Conservation (phyloP, 2,329 filamentous ascomycete species). For the Penicillium sp. region DNA sequence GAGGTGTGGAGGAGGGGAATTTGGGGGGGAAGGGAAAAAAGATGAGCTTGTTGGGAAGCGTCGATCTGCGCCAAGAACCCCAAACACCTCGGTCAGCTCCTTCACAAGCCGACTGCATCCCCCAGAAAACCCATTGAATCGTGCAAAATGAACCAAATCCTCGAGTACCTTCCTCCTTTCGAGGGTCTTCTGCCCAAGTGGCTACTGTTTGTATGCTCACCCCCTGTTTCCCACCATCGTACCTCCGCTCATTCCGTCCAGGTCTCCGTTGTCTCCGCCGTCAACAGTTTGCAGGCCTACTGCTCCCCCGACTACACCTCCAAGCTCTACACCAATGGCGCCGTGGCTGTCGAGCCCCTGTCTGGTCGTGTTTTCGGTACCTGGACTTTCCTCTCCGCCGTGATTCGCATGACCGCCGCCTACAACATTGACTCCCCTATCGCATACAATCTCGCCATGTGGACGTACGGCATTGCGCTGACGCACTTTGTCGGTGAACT, state of each 20-base stretch:
- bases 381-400: conserved; percentile 76
- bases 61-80: conserved; percentile 23
- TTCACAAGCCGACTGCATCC: conserved; percentile 1
- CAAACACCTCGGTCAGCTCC: conserved; percentile 20
- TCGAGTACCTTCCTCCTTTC: conserved; percentile 37
- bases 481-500: conserved; percentile 77
- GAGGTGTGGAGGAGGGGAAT: background rate
- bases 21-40: conserved; percentile 9
- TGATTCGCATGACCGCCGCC: conserved; percentile 78
- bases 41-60: conserved; percentile 16
- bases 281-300: conserved; percentile 84
- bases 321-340: conserved; percentile 70
- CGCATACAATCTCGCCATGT: conserved; percentile 76
- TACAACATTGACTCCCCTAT: conserved; percentile 72
- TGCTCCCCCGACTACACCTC: conserved; percentile 74
- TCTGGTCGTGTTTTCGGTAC: conserved; percentile 79
- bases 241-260: conserved; percentile 6
- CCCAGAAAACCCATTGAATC: background rate
- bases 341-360: conserved; percentile 65
- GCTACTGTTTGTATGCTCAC: conserved; percentile 59
- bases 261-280: conserved; percentile 78
- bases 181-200: conserved; percentile 61
- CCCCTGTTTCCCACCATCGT: background rate
- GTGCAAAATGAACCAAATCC: conserved; percentile 27
- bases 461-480: conserved; percentile 77